These are phyloP conservation scores for Pseudopyricularia cyperi DNA, from an alignment of 2,329 filamentous ascomycete genomes.

Conservation along the genomic window DNA sequence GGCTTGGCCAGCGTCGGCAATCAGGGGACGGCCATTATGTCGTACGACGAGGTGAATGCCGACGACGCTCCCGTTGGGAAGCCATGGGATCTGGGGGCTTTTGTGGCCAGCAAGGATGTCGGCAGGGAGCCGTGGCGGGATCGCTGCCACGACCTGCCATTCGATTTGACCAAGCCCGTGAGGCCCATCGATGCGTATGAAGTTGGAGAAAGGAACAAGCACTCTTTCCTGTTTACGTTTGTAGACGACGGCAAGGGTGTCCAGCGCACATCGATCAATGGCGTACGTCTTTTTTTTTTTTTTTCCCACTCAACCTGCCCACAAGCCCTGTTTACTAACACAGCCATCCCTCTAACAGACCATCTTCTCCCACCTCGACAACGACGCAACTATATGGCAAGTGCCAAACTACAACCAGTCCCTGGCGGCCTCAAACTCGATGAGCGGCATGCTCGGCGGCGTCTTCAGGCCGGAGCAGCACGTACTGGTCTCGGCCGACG, in stretches of 20 bases:
- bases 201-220: conserved; percentile 15
- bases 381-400: conserved; percentile 4
- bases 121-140: conserved; percentile 16
- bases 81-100: conserved; percentile 16
- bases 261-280: conserved; percentile 22
- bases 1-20: conserved; percentile 14
- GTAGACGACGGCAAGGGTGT: conserved; percentile 18
- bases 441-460: neutral
- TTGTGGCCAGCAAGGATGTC: conserved; percentile 13
- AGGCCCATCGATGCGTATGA: conserved; percentile 15
- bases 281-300: conserved; percentile 10
- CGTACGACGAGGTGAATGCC: conserved; percentile 13
- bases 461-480: conserved; percentile 16
- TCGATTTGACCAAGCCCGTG: conserved; percentile 18
- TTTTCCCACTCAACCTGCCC: neutral
- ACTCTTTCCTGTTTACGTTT: conserved; percentile 21
- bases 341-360: neutral
- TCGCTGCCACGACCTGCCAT: conserved; percentile 21
- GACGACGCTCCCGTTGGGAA: conserved; percentile 9
- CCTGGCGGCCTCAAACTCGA: neutral
- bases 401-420: neutral
- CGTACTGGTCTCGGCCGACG: conserved; percentile 19
- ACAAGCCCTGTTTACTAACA: neutral
- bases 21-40: conserved; percentile 15
- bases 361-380: neutral